These are phyloP conservation scores for Hyaloscypha hepaticicola DNA, from an alignment of 495 filamentous ascomycete species.

Conservation along the genomic window DNA sequence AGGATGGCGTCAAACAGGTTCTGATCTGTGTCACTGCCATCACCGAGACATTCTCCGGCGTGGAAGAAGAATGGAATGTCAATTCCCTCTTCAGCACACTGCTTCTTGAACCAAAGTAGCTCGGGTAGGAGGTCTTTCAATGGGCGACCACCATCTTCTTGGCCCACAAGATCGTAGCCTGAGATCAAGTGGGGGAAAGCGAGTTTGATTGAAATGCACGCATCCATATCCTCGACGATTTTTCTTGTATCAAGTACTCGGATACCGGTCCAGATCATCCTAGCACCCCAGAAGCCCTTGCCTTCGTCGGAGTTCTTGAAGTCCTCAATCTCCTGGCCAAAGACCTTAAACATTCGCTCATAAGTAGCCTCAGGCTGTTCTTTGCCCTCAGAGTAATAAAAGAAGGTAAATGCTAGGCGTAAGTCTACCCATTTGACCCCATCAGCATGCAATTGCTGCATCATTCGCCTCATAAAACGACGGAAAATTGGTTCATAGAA, in stretches of 20 bases:
- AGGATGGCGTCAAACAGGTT: constrained; percentile 91
- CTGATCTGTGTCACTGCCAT: constrained; percentile 71
- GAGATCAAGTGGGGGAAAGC: constrained; percentile 76
- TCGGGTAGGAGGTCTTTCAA: constrained; percentile 76
- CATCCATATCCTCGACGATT: constrained; percentile 76
- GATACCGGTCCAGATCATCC: constrained; percentile 84
- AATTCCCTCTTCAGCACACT: constrained; percentile 72
- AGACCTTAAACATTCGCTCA: constrained; percentile 62
- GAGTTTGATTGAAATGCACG: constrained; percentile 78
- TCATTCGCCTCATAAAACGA: constrained; percentile 64
- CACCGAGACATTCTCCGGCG: constrained; percentile 80
- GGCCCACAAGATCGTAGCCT: constrained; percentile 86
- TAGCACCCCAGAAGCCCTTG: constrained; percentile 74
- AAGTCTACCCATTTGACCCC: constrained; percentile 81
- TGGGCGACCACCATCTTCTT: constrained; percentile 75
- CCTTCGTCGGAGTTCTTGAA: constrained; percentile 74
- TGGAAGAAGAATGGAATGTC: constrained; percentile 97
- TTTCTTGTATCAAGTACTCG: constrained; percentile 59
- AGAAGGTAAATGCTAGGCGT: constrained; percentile 57
- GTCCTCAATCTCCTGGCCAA: constrained; percentile 74
- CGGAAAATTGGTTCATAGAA: constrained; percentile 93
- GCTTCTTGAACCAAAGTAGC: constrained; percentile 89
- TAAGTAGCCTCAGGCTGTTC: constrained; percentile 62
- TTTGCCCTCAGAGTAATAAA: constrained; percentile 57
- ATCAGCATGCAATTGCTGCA: constrained; percentile 68